Conservation (phyloP, 306 rosid species). For the Rosa chinensis region DNA sequence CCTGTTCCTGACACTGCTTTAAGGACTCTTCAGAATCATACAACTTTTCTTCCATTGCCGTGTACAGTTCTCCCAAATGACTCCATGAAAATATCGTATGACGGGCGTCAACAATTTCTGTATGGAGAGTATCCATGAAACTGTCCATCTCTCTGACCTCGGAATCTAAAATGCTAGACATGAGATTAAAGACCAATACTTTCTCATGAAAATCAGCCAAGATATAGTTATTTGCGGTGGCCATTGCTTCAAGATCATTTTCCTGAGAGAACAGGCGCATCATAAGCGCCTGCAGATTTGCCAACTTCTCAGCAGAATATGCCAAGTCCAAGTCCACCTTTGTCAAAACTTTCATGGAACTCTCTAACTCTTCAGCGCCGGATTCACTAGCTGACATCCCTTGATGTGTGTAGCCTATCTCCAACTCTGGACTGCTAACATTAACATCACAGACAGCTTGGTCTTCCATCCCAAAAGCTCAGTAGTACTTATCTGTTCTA, state of each 20-base stretch:
- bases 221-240: constrained; percentile 34
- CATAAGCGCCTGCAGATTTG: constrained; percentile 68
- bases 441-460: constrained; percentile 27
- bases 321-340: constrained; percentile 79
- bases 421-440: constrained; percentile 36
- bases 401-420: constrained; percentile 32
- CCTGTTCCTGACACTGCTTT: constrained; percentile 64
- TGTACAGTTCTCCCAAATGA: constrained; percentile 56
- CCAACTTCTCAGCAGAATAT: constrained; percentile 74
- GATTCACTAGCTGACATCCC: constrained; percentile 41
- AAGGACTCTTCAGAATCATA: constrained; percentile 66
- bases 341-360: constrained; percentile 52
- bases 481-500: neutral
- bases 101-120: constrained; percentile 65
- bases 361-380: constrained; percentile 50
- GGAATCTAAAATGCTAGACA: constrained; percentile 71
- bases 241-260: constrained; percentile 69
- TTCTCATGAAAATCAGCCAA: constrained; percentile 51
- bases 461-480: constrained; percentile 48
- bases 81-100: constrained; percentile 63
- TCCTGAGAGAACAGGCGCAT: constrained; percentile 66
- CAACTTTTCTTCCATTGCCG: constrained; percentile 64
- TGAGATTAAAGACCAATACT: constrained; percentile 62
- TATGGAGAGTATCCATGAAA: constrained; percentile 69
- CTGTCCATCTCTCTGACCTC: constrained; percentile 87